A percentile compares a stretch with the other conserved stretches of the same genome.
These are phyloP conservation scores for Leucogyrophana mollusca DNA, from an alignment of 768 basidiomycete genomes.

Conservation along the genomic window DNA sequence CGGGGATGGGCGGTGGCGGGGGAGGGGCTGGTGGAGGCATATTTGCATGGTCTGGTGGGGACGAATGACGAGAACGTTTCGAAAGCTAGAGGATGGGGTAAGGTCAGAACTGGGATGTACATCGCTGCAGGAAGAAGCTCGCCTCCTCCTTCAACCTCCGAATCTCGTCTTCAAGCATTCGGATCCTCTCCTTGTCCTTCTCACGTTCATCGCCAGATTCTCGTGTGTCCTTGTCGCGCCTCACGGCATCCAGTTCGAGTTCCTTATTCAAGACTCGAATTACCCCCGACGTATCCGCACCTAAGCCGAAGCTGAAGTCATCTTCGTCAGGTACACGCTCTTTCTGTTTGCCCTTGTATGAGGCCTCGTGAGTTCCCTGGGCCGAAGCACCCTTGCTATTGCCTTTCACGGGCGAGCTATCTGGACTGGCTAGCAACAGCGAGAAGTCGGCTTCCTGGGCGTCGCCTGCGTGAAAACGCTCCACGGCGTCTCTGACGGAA, in stretches of 20 bases:
- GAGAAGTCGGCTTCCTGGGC: slow-evolving; percentile 49
- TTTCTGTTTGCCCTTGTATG: slow-evolving; percentile 40
- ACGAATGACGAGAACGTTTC: slow-evolving; percentile 16
- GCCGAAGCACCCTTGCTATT: slow-evolving; percentile 20
- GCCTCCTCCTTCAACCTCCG: slow-evolving; percentile 58
- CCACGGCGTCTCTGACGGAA: slow-evolving; percentile 49
- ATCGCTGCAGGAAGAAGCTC: not conserved
- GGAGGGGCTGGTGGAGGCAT: slow-evolving; percentile 43
- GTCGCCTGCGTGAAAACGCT: slow-evolving; percentile 43
- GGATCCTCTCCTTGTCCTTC: slow-evolving; percentile 62
- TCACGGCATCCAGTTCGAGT: slow-evolving; percentile 56
- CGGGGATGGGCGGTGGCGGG: slow-evolving; percentile 26
- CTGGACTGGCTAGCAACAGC: slow-evolving; percentile 48
- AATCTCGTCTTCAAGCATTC: slow-evolving; percentile 66
- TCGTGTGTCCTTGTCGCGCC: slow-evolving; percentile 39
- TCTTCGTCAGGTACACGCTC: slow-evolving; percentile 34
- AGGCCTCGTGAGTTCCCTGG: slow-evolving; percentile 23
- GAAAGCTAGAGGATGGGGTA: slow-evolving; percentile 40
- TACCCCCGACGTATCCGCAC: slow-evolving; percentile 42
- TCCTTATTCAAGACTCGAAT: slow-evolving; percentile 58
- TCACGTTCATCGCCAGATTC: slow-evolving; percentile 46
- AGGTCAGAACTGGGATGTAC: not conserved
- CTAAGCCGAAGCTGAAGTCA: slow-evolving; percentile 19
- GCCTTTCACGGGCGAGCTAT: slow-evolving; percentile 30
- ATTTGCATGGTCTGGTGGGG: slow-evolving; percentile 26